Evolutionary conservation across 176 grass and related monocot genomes (phyloP).

Genomic region (Aegilops umbellulata): DNA sequence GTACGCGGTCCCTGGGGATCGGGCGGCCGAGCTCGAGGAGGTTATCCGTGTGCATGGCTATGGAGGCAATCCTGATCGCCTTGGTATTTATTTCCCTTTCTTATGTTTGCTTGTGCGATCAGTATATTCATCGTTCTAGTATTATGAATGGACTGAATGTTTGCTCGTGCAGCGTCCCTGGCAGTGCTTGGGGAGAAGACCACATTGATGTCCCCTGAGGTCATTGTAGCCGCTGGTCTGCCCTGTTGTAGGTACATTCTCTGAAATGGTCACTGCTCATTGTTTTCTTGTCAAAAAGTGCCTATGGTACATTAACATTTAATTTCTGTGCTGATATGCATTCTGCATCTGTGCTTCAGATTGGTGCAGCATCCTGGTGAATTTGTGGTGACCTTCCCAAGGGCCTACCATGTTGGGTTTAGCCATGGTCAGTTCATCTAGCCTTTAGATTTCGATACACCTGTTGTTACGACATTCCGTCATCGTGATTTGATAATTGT

Average conservation of each 20-base stretch:
- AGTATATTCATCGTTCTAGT: neutral
- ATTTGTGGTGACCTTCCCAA: constrained; percentile 98
- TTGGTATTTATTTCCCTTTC: constrained; percentile 59
- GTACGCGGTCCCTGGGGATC: constrained; percentile 73
- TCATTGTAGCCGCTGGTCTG: constrained; percentile 61
- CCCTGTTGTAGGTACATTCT: constrained; percentile 89
- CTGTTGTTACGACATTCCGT: neutral
- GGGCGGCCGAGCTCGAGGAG: constrained; percentile 66
- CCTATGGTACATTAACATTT: neutral
- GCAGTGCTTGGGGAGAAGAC: constrained; percentile 93
- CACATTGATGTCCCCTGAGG: constrained; percentile 83
- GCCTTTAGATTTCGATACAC: neutral
- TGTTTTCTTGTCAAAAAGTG: neutral
- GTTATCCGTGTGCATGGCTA: constrained; percentile 82
- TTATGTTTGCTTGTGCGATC: neutral
- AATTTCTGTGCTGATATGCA: constrained; percentile 1
- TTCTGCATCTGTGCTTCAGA: constrained; percentile 48
- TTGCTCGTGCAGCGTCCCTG: constrained; percentile 57
- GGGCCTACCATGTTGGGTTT: constrained; percentile 94
- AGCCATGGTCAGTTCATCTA: constrained; percentile 72
- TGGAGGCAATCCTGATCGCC: constrained; percentile 67
- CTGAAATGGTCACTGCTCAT: neutral
- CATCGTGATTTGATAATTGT: neutral
- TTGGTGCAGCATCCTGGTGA: constrained; percentile 97
- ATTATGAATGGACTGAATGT: neutral